Evolutionary conservation across 1,284 basidiomycete species (phyloP), one percentile per base, ranked within the genome.

Genomic region (Tilletiopsis washingtonensis): DNA sequence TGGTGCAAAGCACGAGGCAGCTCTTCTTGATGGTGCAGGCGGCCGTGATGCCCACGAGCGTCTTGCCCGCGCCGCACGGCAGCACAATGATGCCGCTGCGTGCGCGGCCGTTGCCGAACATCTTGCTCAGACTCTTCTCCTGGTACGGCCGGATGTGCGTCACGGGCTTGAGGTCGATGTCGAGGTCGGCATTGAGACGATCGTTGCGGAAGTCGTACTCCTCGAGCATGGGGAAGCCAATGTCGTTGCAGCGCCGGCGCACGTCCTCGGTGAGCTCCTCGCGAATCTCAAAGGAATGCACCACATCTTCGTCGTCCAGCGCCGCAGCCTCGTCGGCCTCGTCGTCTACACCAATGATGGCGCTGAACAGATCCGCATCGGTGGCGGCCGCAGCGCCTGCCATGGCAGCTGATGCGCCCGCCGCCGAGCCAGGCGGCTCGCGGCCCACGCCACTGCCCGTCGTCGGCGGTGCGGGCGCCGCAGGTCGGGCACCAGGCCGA

Each of bases 1-100:
- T 69, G n/a, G 69, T 73, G 75, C 93, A 97, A 41, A 98, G 78
- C 24, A 98, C 91, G n/a, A 99, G 80, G 67, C 90, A 93, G 26
- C 90, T 94, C 78, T 99, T 99, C 77, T 96, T 96, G 77, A 98
- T 94, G 17, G 94, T 98, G 70, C 91, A 97, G 11, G 94, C 94
- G 3, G 94, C 94, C 0, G 94, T 98, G 68, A 99, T 97, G 15
- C 94, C 94, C 5, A 98, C 94, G 3, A 99, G 81, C 9, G 94
- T 98, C 78, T 99, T 98, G 42, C 94, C 94, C 26, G 94, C 94
- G 54, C 94, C 94, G 71, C 94, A 99, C 36, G 94, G 94, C 26
- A 99, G 78, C 3, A 99, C 94, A 58, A 99, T 98, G 64, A 99
- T 98, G 3, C 94, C 94, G 43, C 91, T 97, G 9, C 70, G 50